Percentiles rank a stretch among this genome's conserved stretches.
These are phyloP conservation scores for Phytophthora tentaculata DNA, from an alignment of 352 stramenopile genomes.

Conservation along the genomic window DNA sequence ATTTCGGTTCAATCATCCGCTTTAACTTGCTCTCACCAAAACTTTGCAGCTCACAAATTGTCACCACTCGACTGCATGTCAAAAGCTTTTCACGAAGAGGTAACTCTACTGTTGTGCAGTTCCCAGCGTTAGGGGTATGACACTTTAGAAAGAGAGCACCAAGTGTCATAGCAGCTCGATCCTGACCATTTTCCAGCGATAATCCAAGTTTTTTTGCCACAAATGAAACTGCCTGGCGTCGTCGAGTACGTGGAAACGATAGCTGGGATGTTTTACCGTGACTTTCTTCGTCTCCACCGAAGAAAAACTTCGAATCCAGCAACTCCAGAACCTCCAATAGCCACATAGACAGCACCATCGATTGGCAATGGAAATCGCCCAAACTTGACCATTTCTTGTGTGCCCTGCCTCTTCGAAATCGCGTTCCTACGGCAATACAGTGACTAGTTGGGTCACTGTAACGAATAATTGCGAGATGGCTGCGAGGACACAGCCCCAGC, in stretches of 20 bases:
- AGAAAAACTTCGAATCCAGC: slow-evolving; percentile 50
- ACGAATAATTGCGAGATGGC: slow-evolving; percentile 33
- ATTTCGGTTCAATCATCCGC: background rate
- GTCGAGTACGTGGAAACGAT: slow-evolving; percentile 33
- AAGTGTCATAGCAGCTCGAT: slow-evolving; percentile 33
- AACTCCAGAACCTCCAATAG: slow-evolving; percentile 43
- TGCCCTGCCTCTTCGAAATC: slow-evolving; percentile 15
- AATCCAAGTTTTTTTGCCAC: slow-evolving; percentile 31
- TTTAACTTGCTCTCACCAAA: slow-evolving; percentile 23
- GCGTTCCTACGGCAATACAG: slow-evolving; percentile 21
- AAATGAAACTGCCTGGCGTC: slow-evolving; percentile 35
- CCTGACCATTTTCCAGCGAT: background rate
- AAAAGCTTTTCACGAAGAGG: slow-evolving; percentile 20
- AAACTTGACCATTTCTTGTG: slow-evolving; percentile 40
- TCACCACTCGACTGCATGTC: slow-evolving; percentile 18
- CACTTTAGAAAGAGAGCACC: slow-evolving; percentile 49
- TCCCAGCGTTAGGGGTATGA: slow-evolving; percentile 17
- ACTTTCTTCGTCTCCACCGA: slow-evolving; percentile 25
- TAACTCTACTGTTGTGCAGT: slow-evolving; percentile 26
- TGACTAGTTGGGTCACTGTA: slow-evolving; percentile 14
- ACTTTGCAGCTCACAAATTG: slow-evolving; percentile 32
- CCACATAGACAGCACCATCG: slow-evolving; percentile 42
- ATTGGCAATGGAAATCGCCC: slow-evolving; percentile 38
- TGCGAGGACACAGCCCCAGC: slow-evolving; percentile 47
- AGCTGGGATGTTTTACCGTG: background rate